These are phyloP conservation scores for Lepidium aucheri DNA, from an alignment of 345 rosid species.

Conservation along the genomic window DNA sequence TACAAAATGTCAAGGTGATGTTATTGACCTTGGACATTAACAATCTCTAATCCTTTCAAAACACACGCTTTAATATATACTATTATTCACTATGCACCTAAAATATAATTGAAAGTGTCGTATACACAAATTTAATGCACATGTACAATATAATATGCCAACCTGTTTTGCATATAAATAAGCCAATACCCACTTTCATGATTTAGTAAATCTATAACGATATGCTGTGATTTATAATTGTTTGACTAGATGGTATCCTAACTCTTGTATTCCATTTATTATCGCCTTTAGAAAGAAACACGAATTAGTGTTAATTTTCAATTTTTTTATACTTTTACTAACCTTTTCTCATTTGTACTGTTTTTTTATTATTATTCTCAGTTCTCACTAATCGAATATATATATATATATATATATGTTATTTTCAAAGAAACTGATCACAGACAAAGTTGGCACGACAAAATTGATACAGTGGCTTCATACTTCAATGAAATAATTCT, in stretches of 20 bases:
- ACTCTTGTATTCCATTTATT: no score
- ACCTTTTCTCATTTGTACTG: no score
- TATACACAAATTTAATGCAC: neutral
- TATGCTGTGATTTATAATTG: neutral
- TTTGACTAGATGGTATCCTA: neutral
- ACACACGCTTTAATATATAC: neutral
- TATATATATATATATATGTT: no score
- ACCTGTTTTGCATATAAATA: neutral
- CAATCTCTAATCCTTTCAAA: neutral
- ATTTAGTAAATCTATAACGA: neutral
- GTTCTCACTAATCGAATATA: no score
- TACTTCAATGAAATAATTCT: neutral
- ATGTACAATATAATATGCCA: neutral
- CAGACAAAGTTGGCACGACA: neutral
- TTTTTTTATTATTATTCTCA: neutral
- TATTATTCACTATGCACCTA: neutral
- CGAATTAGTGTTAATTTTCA: no score
- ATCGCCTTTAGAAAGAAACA: no score
- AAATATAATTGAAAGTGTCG: neutral
- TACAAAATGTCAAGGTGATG: slow-evolving; percentile 17
- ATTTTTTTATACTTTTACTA: no score
- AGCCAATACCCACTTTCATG: neutral
- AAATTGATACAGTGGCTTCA: neutral
- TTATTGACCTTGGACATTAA: slow-evolving; percentile 12
- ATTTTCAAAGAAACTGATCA: neutral